These are phyloP conservation scores for Adansonia digitata DNA, from an alignment of 345 rosid species.

Conservation along the genomic window DNA sequence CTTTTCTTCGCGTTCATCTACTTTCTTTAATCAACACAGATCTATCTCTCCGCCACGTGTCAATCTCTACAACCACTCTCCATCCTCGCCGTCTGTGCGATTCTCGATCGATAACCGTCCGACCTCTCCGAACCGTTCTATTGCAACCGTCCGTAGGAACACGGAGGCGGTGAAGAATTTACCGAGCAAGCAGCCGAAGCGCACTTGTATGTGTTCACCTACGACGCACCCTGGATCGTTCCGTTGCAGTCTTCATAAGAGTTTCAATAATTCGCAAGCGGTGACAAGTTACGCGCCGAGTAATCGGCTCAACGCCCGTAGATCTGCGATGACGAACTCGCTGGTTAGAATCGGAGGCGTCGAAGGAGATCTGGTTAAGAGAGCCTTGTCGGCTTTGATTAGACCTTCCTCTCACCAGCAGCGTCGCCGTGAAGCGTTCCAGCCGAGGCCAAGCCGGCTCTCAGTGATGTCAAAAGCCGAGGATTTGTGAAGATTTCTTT, in stretches of 20 bases:
- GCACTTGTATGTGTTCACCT: constrained; percentile 67
- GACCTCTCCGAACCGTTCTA: constrained; percentile 45
- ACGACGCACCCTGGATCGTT: constrained; percentile 79
- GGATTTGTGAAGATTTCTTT: constrained; percentile 13
- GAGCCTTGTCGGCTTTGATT: constrained; percentile 48
- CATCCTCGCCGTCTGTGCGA: constrained; percentile 31
- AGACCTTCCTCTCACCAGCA: constrained; percentile 52
- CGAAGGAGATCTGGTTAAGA: constrained; percentile 59
- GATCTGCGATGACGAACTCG: constrained; percentile 76
- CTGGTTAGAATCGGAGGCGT: constrained; percentile 63
- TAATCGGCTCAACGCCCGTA: constrained; percentile 51
- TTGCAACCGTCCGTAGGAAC: constrained; percentile 26
- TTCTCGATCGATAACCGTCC: constrained; percentile 37
- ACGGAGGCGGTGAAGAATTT: constrained; percentile 25
- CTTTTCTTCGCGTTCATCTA: constrained; percentile 42
- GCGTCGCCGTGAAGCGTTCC: constrained; percentile 49
- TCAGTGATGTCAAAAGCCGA: constrained; percentile 41
- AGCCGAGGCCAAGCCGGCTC: constrained; percentile 70
- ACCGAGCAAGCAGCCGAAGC: constrained; percentile 26
- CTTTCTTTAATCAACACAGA: constrained; percentile 32
- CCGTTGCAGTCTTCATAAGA: constrained; percentile 71
- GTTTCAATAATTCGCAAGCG: constrained; percentile 12
- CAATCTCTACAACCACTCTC: constrained; percentile 25
- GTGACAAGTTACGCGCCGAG: constrained; percentile 30
- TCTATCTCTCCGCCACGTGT: constrained; percentile 56